These are phyloP conservation scores for Yarrowia keelungensis DNA, from an alignment of 805 yeast species.

Conservation along the genomic window DNA sequence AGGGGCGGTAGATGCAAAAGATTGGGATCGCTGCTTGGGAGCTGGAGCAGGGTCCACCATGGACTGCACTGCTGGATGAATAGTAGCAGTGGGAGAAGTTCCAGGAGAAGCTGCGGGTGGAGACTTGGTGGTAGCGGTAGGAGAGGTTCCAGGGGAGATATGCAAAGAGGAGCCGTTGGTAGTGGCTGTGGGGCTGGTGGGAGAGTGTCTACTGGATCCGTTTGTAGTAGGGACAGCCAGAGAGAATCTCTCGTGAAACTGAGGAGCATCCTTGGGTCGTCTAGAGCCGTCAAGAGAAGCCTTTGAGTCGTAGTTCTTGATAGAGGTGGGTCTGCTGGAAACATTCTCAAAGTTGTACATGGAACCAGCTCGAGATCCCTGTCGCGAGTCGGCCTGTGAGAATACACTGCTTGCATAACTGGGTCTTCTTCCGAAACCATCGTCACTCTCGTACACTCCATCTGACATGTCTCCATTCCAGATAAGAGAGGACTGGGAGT, in stretches of 20 bases:
- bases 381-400: constrained; percentile 31
- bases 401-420: constrained; percentile 34
- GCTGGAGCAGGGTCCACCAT: background rate
- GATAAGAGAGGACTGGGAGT: constrained; percentile 18
- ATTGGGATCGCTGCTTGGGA: constrained; percentile 11
- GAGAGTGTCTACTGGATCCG: background rate
- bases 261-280: constrained; percentile 7
- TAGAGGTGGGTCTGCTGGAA: constrained; percentile 5
- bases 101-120: constrained; percentile 4
- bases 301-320: background rate
- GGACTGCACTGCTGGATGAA: background rate
- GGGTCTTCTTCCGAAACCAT: constrained; percentile 30
- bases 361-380: constrained; percentile 14
- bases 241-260: background rate
- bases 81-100: constrained; percentile 8
- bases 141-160: constrained; percentile 24
- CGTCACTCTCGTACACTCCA: constrained; percentile 17
- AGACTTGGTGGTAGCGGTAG: background rate
- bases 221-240: constrained; percentile 8
- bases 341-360: constrained; percentile 6
- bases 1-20: constrained; percentile 16
- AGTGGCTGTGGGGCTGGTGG: background rate
- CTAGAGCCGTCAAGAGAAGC: constrained; percentile 3
- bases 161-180: constrained; percentile 5
- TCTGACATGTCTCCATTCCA: constrained; percentile 37